Conservation (phyloP, 805 yeast genomes). For the Debaryomyces hansenii region DNA sequence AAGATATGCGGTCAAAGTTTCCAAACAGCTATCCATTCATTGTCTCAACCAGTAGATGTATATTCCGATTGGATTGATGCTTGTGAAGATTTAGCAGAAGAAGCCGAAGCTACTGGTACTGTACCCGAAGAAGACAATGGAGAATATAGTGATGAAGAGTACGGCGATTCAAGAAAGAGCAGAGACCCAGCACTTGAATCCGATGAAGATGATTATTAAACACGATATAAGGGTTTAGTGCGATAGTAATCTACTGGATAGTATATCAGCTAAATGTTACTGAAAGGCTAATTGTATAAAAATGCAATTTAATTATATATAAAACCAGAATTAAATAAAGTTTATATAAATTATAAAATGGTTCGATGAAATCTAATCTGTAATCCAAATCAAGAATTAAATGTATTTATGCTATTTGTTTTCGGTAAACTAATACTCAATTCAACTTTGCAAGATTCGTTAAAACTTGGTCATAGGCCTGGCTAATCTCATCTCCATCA, state of each 20-base stretch:
- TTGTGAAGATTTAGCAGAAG: conserved; percentile 83
- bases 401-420: background rate
- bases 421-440: background rate
- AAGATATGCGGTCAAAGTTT: conserved; percentile 93
- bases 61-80: conserved; percentile 99
- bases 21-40: conserved; percentile 81
- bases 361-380: no score
- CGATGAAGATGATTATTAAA: conserved; percentile 27
- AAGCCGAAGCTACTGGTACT: conserved; percentile 33
- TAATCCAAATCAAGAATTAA: no score
- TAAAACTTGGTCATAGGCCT: conserved; percentile 23
- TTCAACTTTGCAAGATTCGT: conserved; percentile 10
- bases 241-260: conserved; percentile 2
- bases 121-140: conserved; percentile 19
- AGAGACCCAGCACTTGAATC: conserved; percentile 22
- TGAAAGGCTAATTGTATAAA: no score
- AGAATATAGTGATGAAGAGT: conserved; percentile 38
- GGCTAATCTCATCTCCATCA: conserved; percentile 11
- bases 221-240: background rate
- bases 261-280: background rate
- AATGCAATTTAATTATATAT: no score
- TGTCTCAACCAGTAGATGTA: conserved; percentile 89
- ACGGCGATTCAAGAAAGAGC: conserved; percentile 16
- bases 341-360: no score
- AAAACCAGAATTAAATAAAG: no score